Conservation (phyloP, 345 rosid species). For the Salix koriyanagi region DNA sequence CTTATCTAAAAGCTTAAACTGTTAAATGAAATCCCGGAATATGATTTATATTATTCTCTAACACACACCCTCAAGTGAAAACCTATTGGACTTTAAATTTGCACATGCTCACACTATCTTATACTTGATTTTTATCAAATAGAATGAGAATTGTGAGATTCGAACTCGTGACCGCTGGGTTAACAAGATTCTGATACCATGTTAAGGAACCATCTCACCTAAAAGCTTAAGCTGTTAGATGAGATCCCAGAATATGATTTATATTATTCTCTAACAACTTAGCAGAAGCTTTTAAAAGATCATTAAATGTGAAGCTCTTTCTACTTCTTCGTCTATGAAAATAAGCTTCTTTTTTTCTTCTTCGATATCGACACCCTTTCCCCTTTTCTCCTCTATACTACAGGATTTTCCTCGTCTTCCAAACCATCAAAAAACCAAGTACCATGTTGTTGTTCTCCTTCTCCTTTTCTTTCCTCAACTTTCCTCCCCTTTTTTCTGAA, state of each 20-base stretch:
- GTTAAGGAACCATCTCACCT: too few species aligned
- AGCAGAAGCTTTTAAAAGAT: conserved; percentile 43
- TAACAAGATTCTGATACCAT: too few species aligned
- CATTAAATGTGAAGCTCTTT: conserved; percentile 24
- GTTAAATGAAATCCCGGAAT: too few species aligned
- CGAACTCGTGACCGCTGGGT: too few species aligned
- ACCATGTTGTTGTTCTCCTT: background rate
- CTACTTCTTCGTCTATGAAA: conserved; percentile 25
- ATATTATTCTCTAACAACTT: background rate
- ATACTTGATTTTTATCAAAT: too few species aligned
- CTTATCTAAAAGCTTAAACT: too few species aligned
- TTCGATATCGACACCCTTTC: background rate
- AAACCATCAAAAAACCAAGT: background rate
- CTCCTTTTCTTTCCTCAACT: background rate
- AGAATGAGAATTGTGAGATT: too few species aligned
- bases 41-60: too few species aligned
- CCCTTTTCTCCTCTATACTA: background rate
- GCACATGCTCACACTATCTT: too few species aligned
- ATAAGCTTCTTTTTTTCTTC: conserved; percentile 34
- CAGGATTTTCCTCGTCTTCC: background rate
- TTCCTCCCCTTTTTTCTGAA: conserved; percentile 13
- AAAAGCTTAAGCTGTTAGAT: fast-evolving
- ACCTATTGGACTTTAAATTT: too few species aligned
- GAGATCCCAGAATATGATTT: fast-evolving
- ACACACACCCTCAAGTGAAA: too few species aligned